Evolutionary conservation across 163 green algal genomes (phyloP).

Genomic region (Scenedesmus sp.): DNA sequence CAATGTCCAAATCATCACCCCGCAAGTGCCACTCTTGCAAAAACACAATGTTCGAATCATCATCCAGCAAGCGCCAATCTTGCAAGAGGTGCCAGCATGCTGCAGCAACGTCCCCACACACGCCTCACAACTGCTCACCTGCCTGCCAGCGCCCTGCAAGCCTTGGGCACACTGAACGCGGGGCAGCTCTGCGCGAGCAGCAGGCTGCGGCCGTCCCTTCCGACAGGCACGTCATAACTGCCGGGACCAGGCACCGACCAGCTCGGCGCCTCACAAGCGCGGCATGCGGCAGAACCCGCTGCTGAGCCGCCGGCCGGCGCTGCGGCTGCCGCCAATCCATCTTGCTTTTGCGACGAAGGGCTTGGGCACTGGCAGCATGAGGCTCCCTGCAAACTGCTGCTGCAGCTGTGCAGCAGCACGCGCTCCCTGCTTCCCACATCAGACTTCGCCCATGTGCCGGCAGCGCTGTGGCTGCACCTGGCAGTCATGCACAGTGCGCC

Average conservation of each 20-base stretch:
- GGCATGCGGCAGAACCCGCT: neutral
- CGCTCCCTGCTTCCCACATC: slow-evolving; percentile 35
- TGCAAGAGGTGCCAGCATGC: too few relatives aligned
- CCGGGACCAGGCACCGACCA: neutral
- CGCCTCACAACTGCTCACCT: too few relatives aligned
- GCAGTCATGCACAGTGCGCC: neutral
- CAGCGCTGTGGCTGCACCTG: neutral
- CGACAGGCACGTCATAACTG: slow-evolving; percentile 10
- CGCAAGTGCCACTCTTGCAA: too few relatives aligned
- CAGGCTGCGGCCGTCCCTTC: slow-evolving; percentile 17
- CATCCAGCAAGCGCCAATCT: too few relatives aligned
- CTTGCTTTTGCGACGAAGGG: neutral
- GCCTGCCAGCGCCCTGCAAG: neutral
- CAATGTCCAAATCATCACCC: too few relatives aligned
- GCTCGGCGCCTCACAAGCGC: neutral
- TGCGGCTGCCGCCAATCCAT: neutral
- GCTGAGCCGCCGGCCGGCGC: neutral
- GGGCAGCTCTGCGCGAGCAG: slow-evolving; percentile 33
- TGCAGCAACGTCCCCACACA: too few relatives aligned
- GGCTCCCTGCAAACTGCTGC: neutral
- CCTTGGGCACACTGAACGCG: slow-evolving; percentile 24
- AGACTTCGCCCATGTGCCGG: slow-evolving; percentile 1
- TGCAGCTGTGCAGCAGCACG: slow-evolving; percentile 11
- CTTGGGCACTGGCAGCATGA: neutral
- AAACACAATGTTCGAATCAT: too few relatives aligned